These are phyloP conservation scores for Basidiobolus meristosporus DNA, from an alignment of 371 early-diverging fungal species.

Conservation along the genomic window DNA sequence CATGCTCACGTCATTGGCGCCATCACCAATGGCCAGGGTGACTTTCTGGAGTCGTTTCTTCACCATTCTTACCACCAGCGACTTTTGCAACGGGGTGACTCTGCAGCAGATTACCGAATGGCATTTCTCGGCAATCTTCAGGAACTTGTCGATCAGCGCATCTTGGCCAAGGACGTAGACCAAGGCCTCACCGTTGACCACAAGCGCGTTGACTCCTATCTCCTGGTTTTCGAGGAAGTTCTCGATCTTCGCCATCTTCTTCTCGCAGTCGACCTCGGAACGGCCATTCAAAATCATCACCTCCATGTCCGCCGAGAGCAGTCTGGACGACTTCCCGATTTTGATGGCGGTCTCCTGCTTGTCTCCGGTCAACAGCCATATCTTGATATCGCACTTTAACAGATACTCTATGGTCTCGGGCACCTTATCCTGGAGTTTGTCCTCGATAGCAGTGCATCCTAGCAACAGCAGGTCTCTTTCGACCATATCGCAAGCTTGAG, in stretches of 20 bases:
- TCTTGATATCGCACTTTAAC: constrained; percentile 46
- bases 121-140: constrained; percentile 23
- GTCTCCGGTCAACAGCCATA: constrained; percentile 92
- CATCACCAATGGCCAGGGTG: constrained; percentile 89
- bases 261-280: constrained; percentile 4
- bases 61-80: constrained; percentile 63
- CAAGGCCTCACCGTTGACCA: constrained; percentile 11
- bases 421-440: constrained; percentile 65
- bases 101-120: constrained; percentile 58
- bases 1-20: constrained; percentile 96
- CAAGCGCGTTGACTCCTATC: not conserved
- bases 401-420: constrained; percentile 58
- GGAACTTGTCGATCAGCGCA: constrained; percentile 15
- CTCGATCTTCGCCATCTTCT: constrained; percentile 1
- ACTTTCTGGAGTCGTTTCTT: constrained; percentile 42
- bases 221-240: not conserved
- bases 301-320: constrained; percentile 35
- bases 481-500: constrained; percentile 42
- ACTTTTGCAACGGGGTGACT: constrained; percentile 88
- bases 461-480: constrained; percentile 27
- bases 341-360: constrained; percentile 85
- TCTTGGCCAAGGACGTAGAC: constrained; percentile 7
- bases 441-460: constrained; percentile 60
- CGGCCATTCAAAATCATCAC: constrained; percentile 11
- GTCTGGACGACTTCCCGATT: constrained; percentile 56